Percentiles rank a stretch among this genome's conserved stretches.
Conservation (phyloP, 495 filamentous ascomycete genomes). For the Ramalina intermedia region DNA sequence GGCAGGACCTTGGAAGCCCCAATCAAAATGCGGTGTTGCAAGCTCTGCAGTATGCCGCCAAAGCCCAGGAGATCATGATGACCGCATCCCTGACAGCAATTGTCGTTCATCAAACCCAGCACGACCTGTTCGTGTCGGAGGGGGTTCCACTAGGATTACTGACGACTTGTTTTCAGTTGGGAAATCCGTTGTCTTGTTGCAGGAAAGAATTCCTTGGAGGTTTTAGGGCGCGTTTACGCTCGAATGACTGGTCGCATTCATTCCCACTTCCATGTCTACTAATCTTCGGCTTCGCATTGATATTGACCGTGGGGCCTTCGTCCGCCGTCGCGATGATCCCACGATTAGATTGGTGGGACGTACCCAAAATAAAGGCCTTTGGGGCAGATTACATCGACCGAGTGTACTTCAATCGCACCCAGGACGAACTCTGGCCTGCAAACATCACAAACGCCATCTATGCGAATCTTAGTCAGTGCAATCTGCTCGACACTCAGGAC, state of each 20-base stretch:
- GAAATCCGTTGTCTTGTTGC: not conserved
- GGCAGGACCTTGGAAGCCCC: conserved; percentile 1
- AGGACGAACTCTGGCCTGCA: conserved; percentile 6
- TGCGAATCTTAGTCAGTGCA: not conserved
- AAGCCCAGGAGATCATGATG: conserved; percentile 5
- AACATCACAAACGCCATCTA: conserved; percentile 8
- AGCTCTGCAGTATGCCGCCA: conserved; percentile 5
- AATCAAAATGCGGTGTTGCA: conserved; percentile 2
- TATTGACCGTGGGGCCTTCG: conserved; percentile 1
- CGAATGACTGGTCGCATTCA: not conserved
- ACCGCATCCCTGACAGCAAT: conserved; percentile 1
- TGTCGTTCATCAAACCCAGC: not conserved
- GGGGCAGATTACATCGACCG: conserved; percentile 3
- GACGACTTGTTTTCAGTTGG: conserved; percentile 4
- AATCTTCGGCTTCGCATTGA: conserved; percentile 1
- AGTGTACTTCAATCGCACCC: conserved; percentile 7
- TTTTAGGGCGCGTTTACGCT: not conserved
- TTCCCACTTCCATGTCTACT: not conserved
- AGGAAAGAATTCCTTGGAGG: conserved; percentile 3
- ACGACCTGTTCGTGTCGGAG: not conserved
- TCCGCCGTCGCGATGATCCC: conserved; percentile 7
- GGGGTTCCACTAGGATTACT: conserved; percentile 6
- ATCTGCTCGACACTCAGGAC: not conserved
- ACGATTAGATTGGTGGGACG: conserved; percentile 6
- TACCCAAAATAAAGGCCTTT: conserved; percentile 1